Evolutionary conservation across 176 grass and related monocot genomes (phyloP), one percentile per base, ranked within the genome.

Genomic region (Oryza australiensis): DNA sequence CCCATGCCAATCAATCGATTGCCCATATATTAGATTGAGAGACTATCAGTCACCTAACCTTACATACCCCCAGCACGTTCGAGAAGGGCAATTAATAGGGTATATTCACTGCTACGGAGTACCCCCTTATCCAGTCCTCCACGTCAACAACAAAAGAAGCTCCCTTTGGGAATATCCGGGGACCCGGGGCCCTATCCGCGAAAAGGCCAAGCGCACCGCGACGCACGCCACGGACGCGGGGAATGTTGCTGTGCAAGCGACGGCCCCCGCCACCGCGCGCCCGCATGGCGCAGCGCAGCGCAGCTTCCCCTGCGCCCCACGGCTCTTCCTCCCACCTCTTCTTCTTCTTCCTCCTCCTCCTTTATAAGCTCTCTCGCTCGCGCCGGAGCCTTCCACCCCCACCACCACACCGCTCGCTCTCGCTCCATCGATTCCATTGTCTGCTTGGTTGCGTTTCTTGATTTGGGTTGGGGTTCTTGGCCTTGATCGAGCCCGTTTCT

Each of bases 351-450:
- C 55, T 30, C 57, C 46, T 14, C 14, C 22, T 26, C 59, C 88
- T 90, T 85, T 89, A 89, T 72, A 89, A 77, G 49, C 87, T 43
- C 66, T 74, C 29, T 29, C 72, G 29, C 72, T 63, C 53, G 11
- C 71, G 9, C 27, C 43, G 4, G 34, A 77, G 88, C 66, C 73
- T 86, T 86, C 65, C 83, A 71, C 71, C 7, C 11, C 9, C 72
- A 45, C 65, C 33, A 2, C 83, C 30, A 77, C 22, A 72, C 77
- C 73, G 64, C 78, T 7, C 14, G 48, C 5, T 51, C 43, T 48
- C 13, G 16, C 1, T 53, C 49, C 14, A 53, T 7, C 49, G 49
- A 55, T 55, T 4, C 22, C 22, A n/a, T 59, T 51, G 0, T 51
- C 48, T 51, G 1, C 16, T n/a, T 16, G n/a, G 10, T 26, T 26